Conservation (phyloP, 352 stramenopile genomes). For the Phytophthora lateralis region DNA sequence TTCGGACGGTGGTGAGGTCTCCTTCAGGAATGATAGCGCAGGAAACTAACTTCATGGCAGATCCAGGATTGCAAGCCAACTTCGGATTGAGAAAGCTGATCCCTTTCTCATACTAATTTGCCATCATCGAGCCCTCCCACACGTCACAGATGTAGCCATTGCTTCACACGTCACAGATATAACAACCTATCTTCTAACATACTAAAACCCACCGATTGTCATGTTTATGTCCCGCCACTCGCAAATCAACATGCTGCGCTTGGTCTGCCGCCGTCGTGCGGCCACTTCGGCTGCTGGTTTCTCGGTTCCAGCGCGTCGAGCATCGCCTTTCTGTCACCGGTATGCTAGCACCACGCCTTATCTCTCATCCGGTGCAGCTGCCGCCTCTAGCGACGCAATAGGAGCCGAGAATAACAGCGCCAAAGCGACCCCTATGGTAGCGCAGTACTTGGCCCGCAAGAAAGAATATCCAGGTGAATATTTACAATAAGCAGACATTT, state of each 20-base stretch:
- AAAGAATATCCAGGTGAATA: conserved; percentile 69
- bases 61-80: too few relatives aligned
- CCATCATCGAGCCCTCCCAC: too few relatives aligned
- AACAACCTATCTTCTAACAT: conserved; percentile 6
- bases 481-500: background rate
- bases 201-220: background rate
- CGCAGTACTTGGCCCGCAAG: conserved; percentile 77
- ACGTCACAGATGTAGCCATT: too few relatives aligned
- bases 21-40: too few relatives aligned
- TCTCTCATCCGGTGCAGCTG: conserved; percentile 19
- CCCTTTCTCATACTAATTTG: too few relatives aligned
- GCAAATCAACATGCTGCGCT: conserved; percentile 19
- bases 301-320: background rate
- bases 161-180: conserved; percentile 15
- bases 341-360: conserved; percentile 14
- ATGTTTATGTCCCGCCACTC: conserved; percentile 2
- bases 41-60: too few relatives aligned
- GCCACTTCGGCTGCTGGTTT: conserved; percentile 18
- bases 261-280: conserved; percentile 1
- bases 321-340: conserved; percentile 4
- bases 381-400: background rate
- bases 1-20: background rate
- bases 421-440: conserved; percentile 66
- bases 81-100: too few relatives aligned
- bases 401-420: conserved; percentile 5